Percentiles rank a stretch among this genome's conserved stretches.
These are phyloP conservation scores for Dillenia suffruticosa DNA, from an alignment of 164 flowering plant genomes.

Conservation along the genomic window DNA sequence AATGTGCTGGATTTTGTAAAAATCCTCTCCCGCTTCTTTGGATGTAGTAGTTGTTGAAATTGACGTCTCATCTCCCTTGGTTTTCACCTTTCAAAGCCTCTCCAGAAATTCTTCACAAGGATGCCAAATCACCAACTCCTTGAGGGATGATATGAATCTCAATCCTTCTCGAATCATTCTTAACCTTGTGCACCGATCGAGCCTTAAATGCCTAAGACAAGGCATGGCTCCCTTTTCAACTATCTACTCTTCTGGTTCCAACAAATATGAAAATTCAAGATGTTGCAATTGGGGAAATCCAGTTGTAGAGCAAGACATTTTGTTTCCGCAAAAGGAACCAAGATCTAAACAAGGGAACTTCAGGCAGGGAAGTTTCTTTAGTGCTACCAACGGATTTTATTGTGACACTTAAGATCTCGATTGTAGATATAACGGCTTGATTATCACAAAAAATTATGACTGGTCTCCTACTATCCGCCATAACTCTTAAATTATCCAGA, in stretches of 20 bases:
- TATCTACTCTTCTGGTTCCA: slow-evolving; percentile 14
- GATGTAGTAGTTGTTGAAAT: no score
- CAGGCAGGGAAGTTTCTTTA: slow-evolving; percentile 19
- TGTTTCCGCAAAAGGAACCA: slow-evolving; percentile 6
- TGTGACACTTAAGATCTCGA: no score
- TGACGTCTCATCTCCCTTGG: no score
- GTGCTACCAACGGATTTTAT: slow-evolving; percentile 15
- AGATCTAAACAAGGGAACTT: not conserved
- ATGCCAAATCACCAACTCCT: slow-evolving; percentile 6
- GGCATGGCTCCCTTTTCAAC: slow-evolving; percentile 27
- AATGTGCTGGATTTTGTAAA: no score
- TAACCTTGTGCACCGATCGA: not conserved
- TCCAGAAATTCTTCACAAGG: slow-evolving; percentile 9
- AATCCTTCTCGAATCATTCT: slow-evolving; percentile 24
- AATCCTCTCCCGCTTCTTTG: no score
- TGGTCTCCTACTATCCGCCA: no score
- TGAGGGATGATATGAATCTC: slow-evolving; percentile 9
- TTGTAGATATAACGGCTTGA: no score
- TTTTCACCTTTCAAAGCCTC: not conserved
- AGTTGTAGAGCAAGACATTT: slow-evolving; percentile 14
- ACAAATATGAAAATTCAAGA: not conserved
- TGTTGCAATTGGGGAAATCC: slow-evolving; percentile 24
- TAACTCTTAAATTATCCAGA: no score
- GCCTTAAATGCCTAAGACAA: slow-evolving; percentile 1
- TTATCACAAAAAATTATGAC: no score